Evolutionary conservation across 305 asterid genomes (phyloP).

Genomic region (Lippia alba): DNA sequence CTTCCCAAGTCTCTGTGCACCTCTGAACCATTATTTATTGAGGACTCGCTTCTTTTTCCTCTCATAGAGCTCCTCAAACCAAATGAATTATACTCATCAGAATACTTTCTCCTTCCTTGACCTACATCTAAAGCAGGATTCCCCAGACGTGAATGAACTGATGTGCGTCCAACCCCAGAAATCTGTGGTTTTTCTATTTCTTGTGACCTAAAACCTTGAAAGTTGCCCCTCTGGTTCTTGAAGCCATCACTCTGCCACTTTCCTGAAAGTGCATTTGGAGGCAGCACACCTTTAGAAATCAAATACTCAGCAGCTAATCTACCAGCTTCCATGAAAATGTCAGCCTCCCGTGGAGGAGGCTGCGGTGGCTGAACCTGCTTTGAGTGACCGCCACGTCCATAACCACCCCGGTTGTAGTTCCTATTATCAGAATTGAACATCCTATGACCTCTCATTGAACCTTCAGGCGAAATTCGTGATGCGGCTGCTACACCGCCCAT

Average conservation of each 20-base stretch:
- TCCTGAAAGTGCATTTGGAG: constrained; percentile 76
- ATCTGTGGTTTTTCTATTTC: too few relatives aligned
- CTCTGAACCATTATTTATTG: too few relatives aligned
- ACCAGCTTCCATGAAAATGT: constrained; percentile 90
- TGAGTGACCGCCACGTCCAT: constrained; percentile 67
- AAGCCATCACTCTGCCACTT: constrained; percentile 66
- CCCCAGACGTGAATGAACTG: constrained; percentile 32
- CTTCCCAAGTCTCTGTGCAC: constrained; percentile 57
- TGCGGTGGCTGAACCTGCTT: constrained; percentile 61
- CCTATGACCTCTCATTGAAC: constrained; percentile 66
- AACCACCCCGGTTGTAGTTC: constrained; percentile 64
- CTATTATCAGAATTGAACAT: constrained; percentile 57
- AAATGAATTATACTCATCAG: constrained; percentile 56
- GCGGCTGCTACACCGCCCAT: constrained; percentile 52
- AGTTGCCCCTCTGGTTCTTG: constrained; percentile 39
- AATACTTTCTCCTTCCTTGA: constrained; percentile 56
- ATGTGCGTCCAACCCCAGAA: neutral
- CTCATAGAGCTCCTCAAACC: constrained; percentile 36
- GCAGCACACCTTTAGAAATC: constrained; percentile 79
- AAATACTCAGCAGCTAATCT: constrained; percentile 87
- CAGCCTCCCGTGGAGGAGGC: constrained; percentile 38
- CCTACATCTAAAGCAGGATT: constrained; percentile 34
- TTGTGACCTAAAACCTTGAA: too few relatives aligned
- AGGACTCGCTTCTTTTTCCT: too few relatives aligned
- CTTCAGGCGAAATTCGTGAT: constrained; percentile 69